Conservation (phyloP, 2,329 filamentous ascomycete species). For the Sphaceloma murrayae region DNA sequence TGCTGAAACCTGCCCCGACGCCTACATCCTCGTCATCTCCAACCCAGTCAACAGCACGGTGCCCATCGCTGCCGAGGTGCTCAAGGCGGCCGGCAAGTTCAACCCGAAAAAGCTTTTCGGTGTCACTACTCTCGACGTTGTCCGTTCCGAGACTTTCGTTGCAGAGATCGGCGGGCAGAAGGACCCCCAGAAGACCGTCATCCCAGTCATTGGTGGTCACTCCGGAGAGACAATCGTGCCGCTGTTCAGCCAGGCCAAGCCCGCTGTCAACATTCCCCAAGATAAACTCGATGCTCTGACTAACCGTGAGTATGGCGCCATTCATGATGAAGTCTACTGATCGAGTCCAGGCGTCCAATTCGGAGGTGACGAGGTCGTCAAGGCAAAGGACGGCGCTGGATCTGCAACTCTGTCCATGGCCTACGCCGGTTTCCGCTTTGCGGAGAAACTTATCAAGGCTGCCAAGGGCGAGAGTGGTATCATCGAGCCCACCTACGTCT, state of each 20-base stretch:
- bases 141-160: conserved; percentile 95
- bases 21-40: conserved; percentile 92
- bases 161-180: conserved; percentile 73
- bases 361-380: conserved; percentile 92
- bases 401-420: conserved; percentile 92
- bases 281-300: conserved; percentile 87
- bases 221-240: conserved; percentile 97
- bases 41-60: conserved; percentile 99
- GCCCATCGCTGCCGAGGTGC: conserved; percentile 90
- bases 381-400: conserved; percentile 85
- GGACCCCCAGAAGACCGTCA: conserved; percentile 70
- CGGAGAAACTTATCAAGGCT: conserved; percentile 87
- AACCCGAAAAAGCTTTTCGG: conserved; percentile 93
- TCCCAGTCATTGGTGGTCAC: conserved; percentile 94
- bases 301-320: conserved; percentile 54
- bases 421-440: conserved; percentile 89
- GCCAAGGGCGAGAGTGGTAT: conserved; percentile 82
- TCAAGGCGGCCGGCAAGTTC: conserved; percentile 89
- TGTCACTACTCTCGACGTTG: conserved; percentile 96
- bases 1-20: conserved; percentile 82
- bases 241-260: conserved; percentile 84
- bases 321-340: neutral
- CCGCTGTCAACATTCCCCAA: conserved; percentile 66
- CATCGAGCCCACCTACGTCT: conserved; percentile 90
- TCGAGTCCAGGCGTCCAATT: conserved; percentile 64